Conservation (phyloP, 305 asterid species). For the Rubia balearica region DNA sequence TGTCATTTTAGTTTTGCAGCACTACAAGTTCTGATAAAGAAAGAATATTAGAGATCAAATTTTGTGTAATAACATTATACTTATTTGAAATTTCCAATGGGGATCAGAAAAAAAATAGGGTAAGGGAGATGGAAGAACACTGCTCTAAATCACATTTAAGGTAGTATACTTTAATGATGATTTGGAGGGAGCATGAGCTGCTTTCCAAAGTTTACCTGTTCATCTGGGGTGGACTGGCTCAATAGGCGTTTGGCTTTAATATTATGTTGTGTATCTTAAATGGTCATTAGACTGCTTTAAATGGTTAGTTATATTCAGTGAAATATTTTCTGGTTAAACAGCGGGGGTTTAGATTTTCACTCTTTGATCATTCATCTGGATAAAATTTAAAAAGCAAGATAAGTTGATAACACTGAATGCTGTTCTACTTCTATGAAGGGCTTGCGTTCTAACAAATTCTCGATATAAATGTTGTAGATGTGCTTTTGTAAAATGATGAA, state of each 20-base stretch:
- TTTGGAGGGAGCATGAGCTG: neutral
- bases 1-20: neutral
- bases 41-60: constrained; percentile 4
- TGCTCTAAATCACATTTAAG: neutral
- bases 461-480: neutral
- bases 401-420: neutral
- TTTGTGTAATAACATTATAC: neutral
- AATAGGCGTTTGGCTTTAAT: neutral
- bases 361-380: neutral
- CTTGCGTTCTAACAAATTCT: neutral
- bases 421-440: neutral
- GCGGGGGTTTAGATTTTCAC: neutral
- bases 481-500: neutral
- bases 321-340: neutral
- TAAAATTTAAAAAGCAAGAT: neutral
- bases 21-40: neutral
- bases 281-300: neutral
- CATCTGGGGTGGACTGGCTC: neutral
- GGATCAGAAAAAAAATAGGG: neutral
- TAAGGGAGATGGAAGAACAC: neutral
- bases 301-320: neutral
- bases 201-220: neutral
- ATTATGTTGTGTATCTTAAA: neutral
- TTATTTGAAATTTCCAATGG: neutral
- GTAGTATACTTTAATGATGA: neutral